Base-by-base conservation (phyloP, 2,329 filamentous ascomycete species). In the Colletotrichum gigasporum region DNA sequence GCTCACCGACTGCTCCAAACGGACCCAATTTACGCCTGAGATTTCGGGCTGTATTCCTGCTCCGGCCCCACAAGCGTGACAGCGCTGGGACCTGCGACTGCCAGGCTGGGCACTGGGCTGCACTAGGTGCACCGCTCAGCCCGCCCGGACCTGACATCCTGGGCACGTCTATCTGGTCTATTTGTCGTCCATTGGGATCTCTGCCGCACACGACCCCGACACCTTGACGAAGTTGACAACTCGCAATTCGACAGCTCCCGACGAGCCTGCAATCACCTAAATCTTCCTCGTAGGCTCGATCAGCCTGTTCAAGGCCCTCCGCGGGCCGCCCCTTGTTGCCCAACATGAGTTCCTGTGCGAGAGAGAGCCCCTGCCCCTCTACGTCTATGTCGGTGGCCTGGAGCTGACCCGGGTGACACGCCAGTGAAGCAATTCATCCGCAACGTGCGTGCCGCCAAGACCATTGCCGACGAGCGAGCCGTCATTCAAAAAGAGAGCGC, bases 401-500 rank as follows among this genome's bases (percentile, higher is more conserved):
- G 35, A 57, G 51, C 66, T 67, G 44, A 61, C 34, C 20, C 22
- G 22, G 28, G 39, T 57, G 32, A 54, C 32, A 50, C 59, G 69
- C 64, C 75, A 98, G 96, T 99, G 78, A 99, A 99, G 84, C 96
- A 98, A 83, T 99, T 99, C 82, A 99, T 99, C 80, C 94, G 96
- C 77, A 98, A 97, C 82, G 96, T 99, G 76, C 93, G 96, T 78
- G 95, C 96, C 67, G 94, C 96, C 66, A 99, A 99, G 84, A 99
- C 96, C 34, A 97, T 99, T 76, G 96, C 96, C 77, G 96, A 99
- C 81, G 96, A 99, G 83, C 90, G 96, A 76, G 95, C 96, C 54
- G 96, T 99, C 60, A 96, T 99, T 68, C 96, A 98, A 75, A 99
- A 99, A 81, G 96, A 99, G 83, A 99, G 96, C 80, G 96, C 96